Conservation (phyloP, 352 stramenopile genomes). For the Globisporangium barbulae region DNA sequence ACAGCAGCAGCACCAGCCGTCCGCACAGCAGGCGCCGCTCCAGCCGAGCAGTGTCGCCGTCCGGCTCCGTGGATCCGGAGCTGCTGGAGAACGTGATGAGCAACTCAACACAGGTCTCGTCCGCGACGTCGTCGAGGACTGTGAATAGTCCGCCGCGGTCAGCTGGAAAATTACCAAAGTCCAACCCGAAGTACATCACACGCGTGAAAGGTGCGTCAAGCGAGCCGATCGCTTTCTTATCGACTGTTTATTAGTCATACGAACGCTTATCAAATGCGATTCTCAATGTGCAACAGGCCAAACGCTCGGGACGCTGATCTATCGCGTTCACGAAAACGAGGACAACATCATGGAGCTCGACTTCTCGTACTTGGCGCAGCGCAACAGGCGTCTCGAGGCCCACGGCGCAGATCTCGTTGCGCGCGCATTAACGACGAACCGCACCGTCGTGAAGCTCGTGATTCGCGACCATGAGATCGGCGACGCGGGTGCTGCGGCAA, state of each 20-base stretch:
- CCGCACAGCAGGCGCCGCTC: slow-evolving; percentile 12
- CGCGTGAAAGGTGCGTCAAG: slow-evolving; percentile 19
- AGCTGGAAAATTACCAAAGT: slow-evolving; percentile 11
- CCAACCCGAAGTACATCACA: slow-evolving; percentile 21
- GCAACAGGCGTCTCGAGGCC: slow-evolving; percentile 51
- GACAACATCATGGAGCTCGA: slow-evolving; percentile 63
- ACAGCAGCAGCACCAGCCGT: background rate
- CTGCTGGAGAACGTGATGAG: slow-evolving; percentile 12
- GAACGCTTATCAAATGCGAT: too few relatives aligned
- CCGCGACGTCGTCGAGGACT: background rate
- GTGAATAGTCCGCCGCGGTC: slow-evolving; percentile 9
- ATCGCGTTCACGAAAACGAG: slow-evolving; percentile 57
- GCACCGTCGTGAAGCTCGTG: slow-evolving; percentile 56
- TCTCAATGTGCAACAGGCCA: slow-evolving; percentile 25
- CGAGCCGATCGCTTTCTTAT: background rate
- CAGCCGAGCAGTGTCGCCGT: slow-evolving; percentile 2
- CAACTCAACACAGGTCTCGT: slow-evolving; percentile 13
- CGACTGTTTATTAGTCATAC: slow-evolving; percentile 3
- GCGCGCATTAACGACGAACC: slow-evolving; percentile 58
- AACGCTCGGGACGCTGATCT: slow-evolving; percentile 52
- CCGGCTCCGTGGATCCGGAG: slow-evolving; percentile 11
- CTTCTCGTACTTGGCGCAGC: slow-evolving; percentile 55
- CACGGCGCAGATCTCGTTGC: slow-evolving; percentile 59
- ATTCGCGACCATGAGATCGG: slow-evolving; percentile 70
- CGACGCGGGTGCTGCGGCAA: slow-evolving; percentile 52